Conservation (phyloP, 148 eudicot species). For the Nepenthes gracilis region DNA sequence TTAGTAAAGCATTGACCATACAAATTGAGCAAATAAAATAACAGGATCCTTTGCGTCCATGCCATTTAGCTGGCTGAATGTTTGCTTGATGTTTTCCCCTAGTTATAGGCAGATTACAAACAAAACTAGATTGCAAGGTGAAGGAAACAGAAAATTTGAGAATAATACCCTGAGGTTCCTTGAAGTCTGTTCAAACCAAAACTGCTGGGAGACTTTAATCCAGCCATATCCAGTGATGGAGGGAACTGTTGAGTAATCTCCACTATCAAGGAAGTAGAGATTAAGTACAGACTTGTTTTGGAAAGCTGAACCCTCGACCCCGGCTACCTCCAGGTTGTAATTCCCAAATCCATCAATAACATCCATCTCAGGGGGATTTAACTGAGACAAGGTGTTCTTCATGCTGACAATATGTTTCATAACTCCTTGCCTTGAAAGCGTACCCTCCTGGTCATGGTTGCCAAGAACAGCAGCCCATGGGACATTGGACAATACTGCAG, state of each 20-base stretch:
- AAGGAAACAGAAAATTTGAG: not conserved
- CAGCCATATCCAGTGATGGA: slow-evolving; percentile 67
- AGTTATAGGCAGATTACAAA: too few relatives aligned
- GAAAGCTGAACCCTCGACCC: slow-evolving; percentile 46
- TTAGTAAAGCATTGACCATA: not conserved
- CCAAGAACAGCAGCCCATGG: slow-evolving; percentile 97
- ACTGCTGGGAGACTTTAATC: slow-evolving; percentile 88
- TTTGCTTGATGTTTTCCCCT: too few relatives aligned
- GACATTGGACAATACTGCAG: slow-evolving; percentile 49
- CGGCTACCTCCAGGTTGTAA: slow-evolving; percentile 76
- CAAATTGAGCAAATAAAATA: not conserved
- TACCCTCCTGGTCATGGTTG: slow-evolving; percentile 85
- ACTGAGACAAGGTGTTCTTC: slow-evolving; percentile 59
- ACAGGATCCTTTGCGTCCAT: not conserved
- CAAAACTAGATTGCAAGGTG: too few relatives aligned
- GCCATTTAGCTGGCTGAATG: not conserved
- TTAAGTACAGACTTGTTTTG: slow-evolving; percentile 74
- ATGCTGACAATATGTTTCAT: slow-evolving; percentile 67
- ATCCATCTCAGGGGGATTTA: slow-evolving; percentile 48
- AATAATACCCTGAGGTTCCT: slow-evolving; percentile 44
- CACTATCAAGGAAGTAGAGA: slow-evolving; percentile 85
- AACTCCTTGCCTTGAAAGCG: slow-evolving; percentile 61
- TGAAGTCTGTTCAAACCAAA: slow-evolving; percentile 70
- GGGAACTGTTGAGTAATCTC: slow-evolving; percentile 79
- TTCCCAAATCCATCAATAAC: slow-evolving; percentile 86